Evolutionary conservation across 768 basidiomycete species (phyloP).

Genomic region (Suillus brevipes): DNA sequence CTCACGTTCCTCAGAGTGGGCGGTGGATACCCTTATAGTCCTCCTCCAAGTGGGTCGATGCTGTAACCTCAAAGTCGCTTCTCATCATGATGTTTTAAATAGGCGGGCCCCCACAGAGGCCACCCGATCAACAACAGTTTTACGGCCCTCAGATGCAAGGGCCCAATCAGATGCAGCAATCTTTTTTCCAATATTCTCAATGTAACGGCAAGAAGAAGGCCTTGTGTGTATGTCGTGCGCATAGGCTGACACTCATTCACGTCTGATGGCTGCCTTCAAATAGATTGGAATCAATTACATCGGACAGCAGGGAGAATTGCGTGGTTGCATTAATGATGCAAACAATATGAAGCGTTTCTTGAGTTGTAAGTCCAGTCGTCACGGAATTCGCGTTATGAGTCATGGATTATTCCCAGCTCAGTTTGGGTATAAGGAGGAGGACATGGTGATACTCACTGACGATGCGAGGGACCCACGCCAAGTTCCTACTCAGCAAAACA

Average conservation of each 20-base stretch:
- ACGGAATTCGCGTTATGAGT: conserved; percentile 1
- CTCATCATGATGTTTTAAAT: not conserved
- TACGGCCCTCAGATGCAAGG: conserved; percentile 62
- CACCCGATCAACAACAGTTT: conserved; percentile 57
- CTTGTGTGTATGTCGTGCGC: conserved; percentile 62
- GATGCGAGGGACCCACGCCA: conserved; percentile 60
- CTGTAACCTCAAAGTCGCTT: not conserved
- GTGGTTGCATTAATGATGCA: conserved; percentile 93
- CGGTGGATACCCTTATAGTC: conserved; percentile 4
- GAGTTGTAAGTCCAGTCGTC: conserved; percentile 45
- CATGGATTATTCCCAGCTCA: conserved; percentile 37
- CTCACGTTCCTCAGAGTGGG: not conserved
- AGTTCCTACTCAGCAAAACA: conserved; percentile 79
- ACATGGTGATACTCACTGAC: conserved; percentile 88
- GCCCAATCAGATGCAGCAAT: conserved; percentile 47
- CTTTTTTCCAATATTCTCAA: conserved; percentile 85
- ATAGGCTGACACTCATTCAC: not conserved
- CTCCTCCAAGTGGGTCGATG: conserved; percentile 11
- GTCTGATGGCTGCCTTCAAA: not conserved
- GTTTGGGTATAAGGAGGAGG: conserved; percentile 68
- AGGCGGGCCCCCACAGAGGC: conserved; percentile 48
- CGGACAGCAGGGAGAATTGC: conserved; percentile 63
- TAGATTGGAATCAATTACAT: conserved; percentile 91
- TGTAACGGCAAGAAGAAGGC: conserved; percentile 89
- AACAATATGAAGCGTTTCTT: conserved; percentile 80